Conservation (phyloP, 106 monocot genomes). For the Allium fistulosum region DNA sequence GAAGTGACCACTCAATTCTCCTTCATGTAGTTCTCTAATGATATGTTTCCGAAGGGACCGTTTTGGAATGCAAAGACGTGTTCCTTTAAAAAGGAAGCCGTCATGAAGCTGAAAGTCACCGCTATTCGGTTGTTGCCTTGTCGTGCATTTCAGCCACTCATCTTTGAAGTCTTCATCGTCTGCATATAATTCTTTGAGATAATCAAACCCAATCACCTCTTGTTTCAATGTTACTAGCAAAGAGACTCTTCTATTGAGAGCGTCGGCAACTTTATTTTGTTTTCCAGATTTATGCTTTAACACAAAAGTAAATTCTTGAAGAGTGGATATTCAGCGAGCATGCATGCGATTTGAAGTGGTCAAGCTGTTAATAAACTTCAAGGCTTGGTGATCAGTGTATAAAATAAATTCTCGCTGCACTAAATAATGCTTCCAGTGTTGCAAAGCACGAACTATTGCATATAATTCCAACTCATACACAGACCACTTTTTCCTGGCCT, state of each 20-base stretch:
- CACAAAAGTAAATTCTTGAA: too few species aligned
- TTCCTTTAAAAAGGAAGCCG: background rate
- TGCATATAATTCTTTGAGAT: background rate
- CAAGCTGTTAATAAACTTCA: too few species aligned
- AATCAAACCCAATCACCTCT: background rate
- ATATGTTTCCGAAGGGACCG: background rate
- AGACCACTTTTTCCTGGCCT: too few species aligned
- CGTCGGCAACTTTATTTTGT: too few species aligned
- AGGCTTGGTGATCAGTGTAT: too few species aligned
- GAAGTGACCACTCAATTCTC: conserved; percentile 4
- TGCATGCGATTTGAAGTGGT: too few species aligned
- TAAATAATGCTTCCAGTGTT: background rate
- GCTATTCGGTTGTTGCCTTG: background rate
- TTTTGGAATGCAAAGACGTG: background rate
- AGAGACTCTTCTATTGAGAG: too few species aligned
- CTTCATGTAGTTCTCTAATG: background rate
- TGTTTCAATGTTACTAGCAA: background rate
- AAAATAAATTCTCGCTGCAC: background rate
- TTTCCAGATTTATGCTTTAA: too few species aligned
- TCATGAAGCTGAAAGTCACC: background rate
- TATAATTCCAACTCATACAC: too few species aligned
- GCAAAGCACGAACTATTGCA: too few species aligned
- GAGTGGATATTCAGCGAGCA: too few species aligned
- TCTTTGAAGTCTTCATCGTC: conserved; percentile 2
- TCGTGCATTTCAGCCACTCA: background rate